A percentile compares a stretch with the other conserved stretches of the same genome.
Conservation (phyloP, 305 asterid species). For the Salvia sclarea region DNA sequence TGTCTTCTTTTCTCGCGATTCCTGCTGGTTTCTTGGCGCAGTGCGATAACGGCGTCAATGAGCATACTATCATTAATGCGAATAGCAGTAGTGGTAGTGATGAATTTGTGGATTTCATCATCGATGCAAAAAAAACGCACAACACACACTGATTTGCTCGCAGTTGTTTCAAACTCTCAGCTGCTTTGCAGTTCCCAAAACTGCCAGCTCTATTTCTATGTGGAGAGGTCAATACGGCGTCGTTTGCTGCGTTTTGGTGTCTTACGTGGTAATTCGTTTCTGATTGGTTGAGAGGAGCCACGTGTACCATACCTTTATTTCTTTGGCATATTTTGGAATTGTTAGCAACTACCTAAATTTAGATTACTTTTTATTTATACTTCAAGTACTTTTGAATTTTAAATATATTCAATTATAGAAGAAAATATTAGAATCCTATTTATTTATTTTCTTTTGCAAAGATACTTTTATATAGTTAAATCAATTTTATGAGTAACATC, state of each 20-base stretch:
- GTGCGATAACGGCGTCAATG: slow-evolving; percentile 47
- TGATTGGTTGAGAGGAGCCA: slow-evolving; percentile 59
- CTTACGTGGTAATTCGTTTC: slow-evolving; percentile 56
- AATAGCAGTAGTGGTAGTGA: slow-evolving; percentile 23
- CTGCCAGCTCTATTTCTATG: no score
- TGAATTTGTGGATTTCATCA: slow-evolving; percentile 44
- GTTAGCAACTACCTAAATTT: no score
- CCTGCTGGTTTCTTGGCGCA: slow-evolving; percentile 71
- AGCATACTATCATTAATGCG: slow-evolving; percentile 30
- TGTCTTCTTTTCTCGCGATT: slow-evolving; percentile 79
- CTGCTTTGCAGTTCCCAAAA: not conserved
- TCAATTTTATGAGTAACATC: no score
- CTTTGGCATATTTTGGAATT: no score
- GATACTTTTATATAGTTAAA: no score
- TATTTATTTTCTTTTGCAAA: no score
- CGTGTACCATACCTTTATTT: slow-evolving; percentile 29
- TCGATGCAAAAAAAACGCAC: slow-evolving; percentile 9
- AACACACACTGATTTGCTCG: not conserved
- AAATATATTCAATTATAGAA: no score
- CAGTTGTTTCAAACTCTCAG: not conserved
- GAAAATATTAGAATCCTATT: no score
- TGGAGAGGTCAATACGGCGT: no score
- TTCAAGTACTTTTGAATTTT: no score
- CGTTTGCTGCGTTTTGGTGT: not conserved
- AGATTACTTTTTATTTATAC: no score